Conservation (phyloP, 192 early-diverging fungal species). For the Coemansia sp. region DNA sequence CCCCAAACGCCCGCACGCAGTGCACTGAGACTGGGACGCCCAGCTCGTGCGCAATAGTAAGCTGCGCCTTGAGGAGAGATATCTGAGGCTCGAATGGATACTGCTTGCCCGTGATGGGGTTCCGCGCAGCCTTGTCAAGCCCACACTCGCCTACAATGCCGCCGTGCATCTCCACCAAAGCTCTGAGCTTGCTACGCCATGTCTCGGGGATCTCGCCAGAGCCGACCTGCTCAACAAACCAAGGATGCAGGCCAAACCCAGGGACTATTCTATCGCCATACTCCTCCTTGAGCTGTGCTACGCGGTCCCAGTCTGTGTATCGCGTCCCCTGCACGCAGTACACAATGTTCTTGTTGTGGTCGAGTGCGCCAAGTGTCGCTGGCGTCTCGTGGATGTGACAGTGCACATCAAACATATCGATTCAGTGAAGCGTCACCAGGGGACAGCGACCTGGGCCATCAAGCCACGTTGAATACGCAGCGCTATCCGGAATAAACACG, state of each 20-base stretch:
- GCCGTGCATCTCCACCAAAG: constrained; percentile 17
- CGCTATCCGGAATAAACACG: too few species aligned
- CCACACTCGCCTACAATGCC: constrained; percentile 51
- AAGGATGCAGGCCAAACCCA: constrained; percentile 52
- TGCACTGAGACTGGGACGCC: constrained; percentile 69
- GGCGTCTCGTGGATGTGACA: constrained; percentile 52
- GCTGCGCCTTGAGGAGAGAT: constrained; percentile 61
- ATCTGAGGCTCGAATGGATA: constrained; percentile 45
- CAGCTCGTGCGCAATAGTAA: constrained; percentile 66
- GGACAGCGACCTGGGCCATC: too few species aligned
- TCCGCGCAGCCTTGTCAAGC: constrained; percentile 47
- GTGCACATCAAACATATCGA: constrained; percentile 36
- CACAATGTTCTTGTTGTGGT: neutral
- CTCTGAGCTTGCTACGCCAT: constrained; percentile 31
- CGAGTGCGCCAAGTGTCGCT: neutral
- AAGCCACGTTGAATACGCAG: too few species aligned
- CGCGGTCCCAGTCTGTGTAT: constrained; percentile 40
- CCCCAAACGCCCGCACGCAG: constrained; percentile 74
- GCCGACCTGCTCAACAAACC: constrained; percentile 42
- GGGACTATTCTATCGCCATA: constrained; percentile 19
- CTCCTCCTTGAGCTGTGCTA: constrained; percentile 19
- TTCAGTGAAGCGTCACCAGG: too few species aligned
- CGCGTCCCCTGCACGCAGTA: constrained; percentile 46
- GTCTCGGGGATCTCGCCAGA: constrained; percentile 25
- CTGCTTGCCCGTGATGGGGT: constrained; percentile 13